Evolutionary conservation across 192 early-diverging fungal genomes (phyloP).

Genomic region (Backusella westeae): DNA sequence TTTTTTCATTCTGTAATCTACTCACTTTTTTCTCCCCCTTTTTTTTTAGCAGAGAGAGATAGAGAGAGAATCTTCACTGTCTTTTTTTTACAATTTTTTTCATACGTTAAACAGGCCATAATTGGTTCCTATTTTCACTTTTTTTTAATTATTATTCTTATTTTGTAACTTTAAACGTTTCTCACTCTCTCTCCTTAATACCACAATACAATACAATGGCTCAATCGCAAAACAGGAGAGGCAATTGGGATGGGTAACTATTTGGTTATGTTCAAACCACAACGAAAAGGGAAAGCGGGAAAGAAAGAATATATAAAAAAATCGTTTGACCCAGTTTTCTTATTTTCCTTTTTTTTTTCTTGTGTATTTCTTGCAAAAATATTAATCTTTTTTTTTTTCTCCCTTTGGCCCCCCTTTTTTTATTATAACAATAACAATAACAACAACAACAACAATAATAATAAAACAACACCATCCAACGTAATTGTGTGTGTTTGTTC

Average conservation of each 20-base stretch:
- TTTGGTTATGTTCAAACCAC: not conserved
- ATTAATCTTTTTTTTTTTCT: not conserved
- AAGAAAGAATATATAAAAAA: not conserved
- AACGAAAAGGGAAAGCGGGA: not conserved
- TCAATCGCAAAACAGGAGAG: constrained; percentile 31
- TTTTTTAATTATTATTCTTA: not conserved
- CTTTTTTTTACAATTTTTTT: not conserved
- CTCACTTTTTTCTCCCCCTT: not conserved
- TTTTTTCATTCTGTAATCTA: not conserved
- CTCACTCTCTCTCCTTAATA: not conserved
- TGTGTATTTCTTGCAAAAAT: no score
- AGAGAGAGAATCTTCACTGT: not conserved
- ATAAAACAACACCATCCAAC: not conserved
- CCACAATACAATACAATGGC: constrained; percentile 20
- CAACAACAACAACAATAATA: not conserved
- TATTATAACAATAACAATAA: not conserved
- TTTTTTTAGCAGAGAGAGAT: not conserved
- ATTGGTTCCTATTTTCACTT: not conserved
- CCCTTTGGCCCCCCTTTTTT: not conserved
- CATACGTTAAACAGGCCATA: not conserved
- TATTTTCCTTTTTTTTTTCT: not conserved
- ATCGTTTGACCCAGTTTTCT: not conserved
- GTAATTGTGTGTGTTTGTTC: not conserved
- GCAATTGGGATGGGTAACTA: constrained; percentile 35
- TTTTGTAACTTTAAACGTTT: constrained; percentile 1